Base-by-base conservation (phyloP, 2,329 filamentous ascomycete genomes). In the Colletotrichum destructivum region DNA sequence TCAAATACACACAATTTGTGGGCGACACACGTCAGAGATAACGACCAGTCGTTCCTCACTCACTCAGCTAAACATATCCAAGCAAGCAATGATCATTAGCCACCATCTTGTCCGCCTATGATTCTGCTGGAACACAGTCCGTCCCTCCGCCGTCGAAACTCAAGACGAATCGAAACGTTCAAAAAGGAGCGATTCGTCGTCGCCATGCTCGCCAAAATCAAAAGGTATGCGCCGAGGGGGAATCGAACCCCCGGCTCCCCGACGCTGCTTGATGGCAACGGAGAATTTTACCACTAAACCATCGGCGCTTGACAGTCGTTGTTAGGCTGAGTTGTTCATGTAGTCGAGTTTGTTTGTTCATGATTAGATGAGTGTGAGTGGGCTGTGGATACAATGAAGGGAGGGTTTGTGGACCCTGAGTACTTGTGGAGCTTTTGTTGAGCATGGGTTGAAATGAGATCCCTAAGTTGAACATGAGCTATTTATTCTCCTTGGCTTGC, bases 291-390 rank as follows among this genome's bases (percentile, higher is more conserved):
- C 59, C 59, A 62, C 59, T 62, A 62, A 62, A 62, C 44, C 59
- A 51, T 62, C 59, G 59, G 35, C 59, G 59, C 59, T 40, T 3
- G 6, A 4, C 0, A 15, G 1, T 21, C 18, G 46, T 15, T 9
- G 26, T 4, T 62, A 2, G 1, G n/a, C 13, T 62, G 1, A 11
- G 59, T 26, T 62, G 9, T 0, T 2, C 38, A 6, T 0, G 0
- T 0, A 0, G 0, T 0, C 0, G 2, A 1, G 0, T 16, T 6
- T 12, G 44, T 7, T 18, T 2, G 0, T 15, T 42, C n/a, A 3
- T 38, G 2, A 40, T 23, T 0, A 3, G 0, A 13, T 4, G 7
- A 2, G 5, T 15, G n/a, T 51, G 26, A 21, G 18, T 18, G n/a
- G 46, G 9, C 49, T 49, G 31, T 40, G 46, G 13, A n/a, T 16